Evolutionary conservation across 1,284 basidiomycete species (phyloP), one percentile per base, ranked within the genome.

Genomic region (Sutorius eximius): DNA sequence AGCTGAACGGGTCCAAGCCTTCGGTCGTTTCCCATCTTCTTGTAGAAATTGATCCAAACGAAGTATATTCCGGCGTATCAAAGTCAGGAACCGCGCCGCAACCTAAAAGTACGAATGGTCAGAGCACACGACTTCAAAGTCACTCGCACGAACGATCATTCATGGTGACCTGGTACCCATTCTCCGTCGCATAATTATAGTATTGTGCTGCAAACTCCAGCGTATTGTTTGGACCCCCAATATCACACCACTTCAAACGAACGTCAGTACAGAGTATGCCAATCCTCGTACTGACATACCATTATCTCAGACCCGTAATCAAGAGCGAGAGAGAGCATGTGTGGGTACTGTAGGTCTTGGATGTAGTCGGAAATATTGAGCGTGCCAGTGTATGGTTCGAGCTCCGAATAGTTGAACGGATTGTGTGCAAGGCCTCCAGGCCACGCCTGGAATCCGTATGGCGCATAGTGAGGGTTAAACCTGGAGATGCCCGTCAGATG

Each of bases 1-100:
- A 81, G 51, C 76, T 79, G 49, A 64, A 71, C 0, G 80, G 79
- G 53, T 80, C 77, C 70, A 80, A 73, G 22, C 81, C 81, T 55
- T 80, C 81, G 41, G 70, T 82, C 18, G 76, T 82, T 64, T 85
- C 83, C 83, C 83, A 85, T 50, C 72, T 75, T 37, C 69, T 67
- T 0, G 77, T 72, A 47, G 83, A 80, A 18, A 80, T 76, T 1
- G 77, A 74, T 22, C 73, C 74, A 52, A 82, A 83, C 1, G 72
- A 73, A 1, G 76, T 70, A 54, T 84, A 84, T 59, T 86, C 83
- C 0, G 83, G 83, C 0, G 82, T 85, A 51, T 79, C 77, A 57
- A 82, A 82, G 58, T 83, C 81, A 2, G 77, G 72, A 10, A 77
- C 72, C 22, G 71, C 68, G 51, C 74, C 73, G 56, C 76, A 76